Evolutionary conservation across 23 red algal genomes (phyloP).

Genomic region (Gracilaria domingensis): DNA sequence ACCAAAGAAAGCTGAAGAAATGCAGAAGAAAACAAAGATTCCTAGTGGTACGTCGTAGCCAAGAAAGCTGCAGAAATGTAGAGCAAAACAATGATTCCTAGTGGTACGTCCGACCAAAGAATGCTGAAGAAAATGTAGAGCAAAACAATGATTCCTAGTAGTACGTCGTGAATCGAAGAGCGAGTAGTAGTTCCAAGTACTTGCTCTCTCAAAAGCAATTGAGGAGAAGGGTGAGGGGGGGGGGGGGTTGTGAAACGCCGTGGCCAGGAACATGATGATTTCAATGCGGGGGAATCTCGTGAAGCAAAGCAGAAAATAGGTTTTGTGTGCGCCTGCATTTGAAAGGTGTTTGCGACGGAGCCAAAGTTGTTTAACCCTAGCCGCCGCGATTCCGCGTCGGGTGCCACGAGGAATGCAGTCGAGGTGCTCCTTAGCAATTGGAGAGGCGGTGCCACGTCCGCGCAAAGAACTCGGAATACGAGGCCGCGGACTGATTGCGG

Average conservation of each 20-base stretch:
- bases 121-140: not conserved
- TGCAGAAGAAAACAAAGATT: not conserved
- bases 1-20: not conserved
- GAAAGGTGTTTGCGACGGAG: not conserved
- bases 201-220: not conserved
- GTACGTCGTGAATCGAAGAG: conserved; percentile 10
- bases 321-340: not conserved
- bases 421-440: not conserved
- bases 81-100: not conserved
- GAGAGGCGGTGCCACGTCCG: not conserved
- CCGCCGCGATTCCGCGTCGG: not conserved
- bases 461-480: not conserved
- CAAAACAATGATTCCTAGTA: not conserved
- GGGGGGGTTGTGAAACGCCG: not conserved
- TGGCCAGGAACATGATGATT: not conserved
- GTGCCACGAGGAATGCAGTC: not conserved
- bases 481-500: too few species aligned
- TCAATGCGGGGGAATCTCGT: not conserved
- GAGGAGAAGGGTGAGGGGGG: not conserved
- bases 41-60: not conserved
- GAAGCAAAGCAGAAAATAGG: not conserved
- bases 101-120: not conserved
- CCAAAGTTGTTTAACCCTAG: not conserved
- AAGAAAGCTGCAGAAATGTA: not conserved
- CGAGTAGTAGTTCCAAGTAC: not conserved